Percentiles rank a stretch among this genome's conserved stretches.
These are phyloP conservation scores for Gracilaria caudata DNA, from an alignment of 23 red algal genomes.

Conservation along the genomic window DNA sequence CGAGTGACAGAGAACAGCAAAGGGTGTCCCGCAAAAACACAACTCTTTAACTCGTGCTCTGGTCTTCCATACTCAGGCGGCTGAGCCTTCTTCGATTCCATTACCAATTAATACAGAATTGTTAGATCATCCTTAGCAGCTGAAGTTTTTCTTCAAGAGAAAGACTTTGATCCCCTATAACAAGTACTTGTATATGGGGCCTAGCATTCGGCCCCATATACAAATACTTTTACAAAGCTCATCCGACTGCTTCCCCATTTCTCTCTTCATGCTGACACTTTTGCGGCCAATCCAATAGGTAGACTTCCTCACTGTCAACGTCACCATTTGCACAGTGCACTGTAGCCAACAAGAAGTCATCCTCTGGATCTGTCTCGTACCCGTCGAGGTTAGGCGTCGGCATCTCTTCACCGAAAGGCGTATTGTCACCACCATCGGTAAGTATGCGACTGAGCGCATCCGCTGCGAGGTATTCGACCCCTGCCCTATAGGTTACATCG, in stretches of 20 bases:
- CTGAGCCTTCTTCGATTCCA: neutral
- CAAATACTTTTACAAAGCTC: no score
- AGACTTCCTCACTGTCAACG: neutral
- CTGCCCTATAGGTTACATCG: conserved; percentile 14
- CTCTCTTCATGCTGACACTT: no score
- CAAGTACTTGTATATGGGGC: no score
- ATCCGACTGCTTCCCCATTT: no score
- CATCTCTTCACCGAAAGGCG: neutral
- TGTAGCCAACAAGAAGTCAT: neutral
- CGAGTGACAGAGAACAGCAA: neutral
- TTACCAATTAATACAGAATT: neutral
- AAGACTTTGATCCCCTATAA: no score
- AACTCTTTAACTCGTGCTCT: neutral
- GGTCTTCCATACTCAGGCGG: neutral
- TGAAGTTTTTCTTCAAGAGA: no score
- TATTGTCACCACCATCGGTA: neutral
- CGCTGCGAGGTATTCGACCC: neutral
- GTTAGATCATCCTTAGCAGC: conserved; percentile 72
- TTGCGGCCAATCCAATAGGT: no score
- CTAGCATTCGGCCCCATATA: no score
- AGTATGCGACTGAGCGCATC: conserved; percentile 24
- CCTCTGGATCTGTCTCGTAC: conserved; percentile 1
- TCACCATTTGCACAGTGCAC: neutral
- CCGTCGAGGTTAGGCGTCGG: neutral
- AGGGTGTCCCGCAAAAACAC: neutral